Base-by-base conservation (phyloP, 495 filamentous ascomycete genomes). In the Parmelia sp. region DNA sequence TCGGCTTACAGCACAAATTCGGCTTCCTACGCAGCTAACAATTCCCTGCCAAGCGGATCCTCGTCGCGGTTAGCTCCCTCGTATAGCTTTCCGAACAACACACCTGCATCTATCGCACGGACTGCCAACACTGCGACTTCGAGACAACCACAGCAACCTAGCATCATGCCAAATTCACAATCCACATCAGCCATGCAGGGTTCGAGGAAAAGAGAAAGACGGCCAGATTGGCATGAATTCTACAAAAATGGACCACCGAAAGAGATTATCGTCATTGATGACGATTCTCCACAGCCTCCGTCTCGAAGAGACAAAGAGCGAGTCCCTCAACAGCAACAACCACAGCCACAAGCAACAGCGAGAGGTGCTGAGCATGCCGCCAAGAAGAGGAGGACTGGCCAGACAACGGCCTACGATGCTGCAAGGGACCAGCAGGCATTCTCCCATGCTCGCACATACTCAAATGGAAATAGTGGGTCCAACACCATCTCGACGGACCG, bases 261-360 rank as follows among this genome's bases (percentile, higher is more conserved):
- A 72, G 92, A 96, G 75, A 84, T 97, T 73, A 96, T 97, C 72
- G 87, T 96, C 65, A 97, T 97, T 73, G 90, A 96, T 70, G 93
- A 96, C 76, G 86, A 89, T n/a, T 85, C 88, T 47, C 88, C 88
- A 63, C 82, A 84, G 27, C 84, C 88, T 37, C 65, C 64, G 12
- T 68, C 56, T 61, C 60, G 67, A 68, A 77, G 84, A 78, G 75
- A 82, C 67, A 69, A 79, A 73, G 60, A 74, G 75, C 51, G 71
- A 71, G 27, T 66, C 31, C 49, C 49, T 70, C 36, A 64, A 71
- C 33, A 70, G 23, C 57, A 39, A 59, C 21, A 40, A 23, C 70
- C 57, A 73, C 21, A 40, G 25, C 70, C 58, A 73, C 72, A 65
- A 37, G 68, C 68, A 53, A 60, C 72, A 58, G 60, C 66, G 40